A percentile compares a stretch with the other conserved stretches of the same genome.
phyloP scores from a whole-genome alignment of 106 monocot genomes.

The Posidonia australis region DNA sequence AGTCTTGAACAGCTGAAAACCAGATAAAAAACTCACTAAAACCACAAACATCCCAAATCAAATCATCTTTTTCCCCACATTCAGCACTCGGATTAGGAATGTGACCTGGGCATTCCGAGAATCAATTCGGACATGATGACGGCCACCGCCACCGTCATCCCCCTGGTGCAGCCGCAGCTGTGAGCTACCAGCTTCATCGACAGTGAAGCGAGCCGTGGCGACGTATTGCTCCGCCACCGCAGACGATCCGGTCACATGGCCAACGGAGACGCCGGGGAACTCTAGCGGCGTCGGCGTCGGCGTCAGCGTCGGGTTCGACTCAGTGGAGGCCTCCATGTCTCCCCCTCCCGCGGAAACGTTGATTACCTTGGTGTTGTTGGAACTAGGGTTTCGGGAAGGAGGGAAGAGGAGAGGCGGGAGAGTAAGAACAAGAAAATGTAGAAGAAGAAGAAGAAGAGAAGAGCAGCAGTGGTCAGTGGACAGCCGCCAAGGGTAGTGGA shows the following conservation, averaged over 20 bases:
- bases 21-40: not conserved
- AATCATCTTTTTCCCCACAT: not conserved
- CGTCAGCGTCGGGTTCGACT: not conserved
- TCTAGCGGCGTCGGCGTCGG: not conserved
- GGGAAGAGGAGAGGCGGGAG: not conserved
- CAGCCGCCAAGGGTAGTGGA: not conserved
- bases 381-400: not conserved
- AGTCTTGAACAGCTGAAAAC: slow-evolving; percentile 7
- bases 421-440: too few relatives aligned
- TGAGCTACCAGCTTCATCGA: not conserved
- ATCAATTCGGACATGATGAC: not conserved
- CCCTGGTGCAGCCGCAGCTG: not conserved
- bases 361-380: not conserved
- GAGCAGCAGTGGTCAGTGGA: not conserved
- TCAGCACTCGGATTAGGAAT: not conserved
- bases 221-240: not conserved
- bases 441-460: not conserved
- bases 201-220: slow-evolving; percentile 3
- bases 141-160: slow-evolving; percentile 1
- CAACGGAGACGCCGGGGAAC: slow-evolving; percentile 4
- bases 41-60: not conserved
- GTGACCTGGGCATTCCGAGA: slow-evolving; percentile 5
- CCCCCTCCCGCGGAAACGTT: not conserved
- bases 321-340: slow-evolving; percentile 1
- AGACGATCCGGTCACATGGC: not conserved